phyloP scores from a whole-genome alignment of 768 basidiomycete genomes.

The Phaeotremella fagi region DNA sequence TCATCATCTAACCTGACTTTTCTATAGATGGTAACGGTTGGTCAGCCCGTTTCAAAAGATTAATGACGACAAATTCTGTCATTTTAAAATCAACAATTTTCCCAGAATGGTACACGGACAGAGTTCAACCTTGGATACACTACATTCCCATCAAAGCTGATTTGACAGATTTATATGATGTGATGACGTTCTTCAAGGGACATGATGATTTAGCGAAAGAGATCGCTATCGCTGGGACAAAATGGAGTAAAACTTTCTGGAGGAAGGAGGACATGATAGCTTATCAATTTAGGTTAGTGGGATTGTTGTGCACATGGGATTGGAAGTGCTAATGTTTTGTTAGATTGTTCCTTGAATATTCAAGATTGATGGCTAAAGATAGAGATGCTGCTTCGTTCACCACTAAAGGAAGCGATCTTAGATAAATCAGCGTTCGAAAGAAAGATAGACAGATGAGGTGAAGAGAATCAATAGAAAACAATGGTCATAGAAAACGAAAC shows the following conservation, averaged over 20 bases:
- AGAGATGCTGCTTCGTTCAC: constrained; percentile 16
- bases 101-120: constrained; percentile 45
- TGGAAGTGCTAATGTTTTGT: constrained; percentile 1
- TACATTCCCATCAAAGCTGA: constrained; percentile 50
- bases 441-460: neutral
- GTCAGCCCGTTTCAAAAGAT: constrained; percentile 48
- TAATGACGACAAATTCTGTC: constrained; percentile 45
- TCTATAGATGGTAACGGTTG: constrained; percentile 47
- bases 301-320: constrained; percentile 9
- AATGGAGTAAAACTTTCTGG: constrained; percentile 49
- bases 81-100: constrained; percentile 48
- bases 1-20: neutral
- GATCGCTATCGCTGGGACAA: constrained; percentile 46
- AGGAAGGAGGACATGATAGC: constrained; percentile 47
- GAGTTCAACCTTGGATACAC: constrained; percentile 45
- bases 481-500: no score
- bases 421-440: neutral
- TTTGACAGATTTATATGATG: constrained; percentile 50
- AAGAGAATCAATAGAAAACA: no score
- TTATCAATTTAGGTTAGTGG: constrained; percentile 40
- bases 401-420: constrained; percentile 17
- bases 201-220: constrained; percentile 48
- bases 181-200: constrained; percentile 42
- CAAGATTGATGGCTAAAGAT: constrained; percentile 11
- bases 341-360: constrained; percentile 17